Conservation (phyloP, 257 asterid genomes). For the Prunella vulgaris region DNA sequence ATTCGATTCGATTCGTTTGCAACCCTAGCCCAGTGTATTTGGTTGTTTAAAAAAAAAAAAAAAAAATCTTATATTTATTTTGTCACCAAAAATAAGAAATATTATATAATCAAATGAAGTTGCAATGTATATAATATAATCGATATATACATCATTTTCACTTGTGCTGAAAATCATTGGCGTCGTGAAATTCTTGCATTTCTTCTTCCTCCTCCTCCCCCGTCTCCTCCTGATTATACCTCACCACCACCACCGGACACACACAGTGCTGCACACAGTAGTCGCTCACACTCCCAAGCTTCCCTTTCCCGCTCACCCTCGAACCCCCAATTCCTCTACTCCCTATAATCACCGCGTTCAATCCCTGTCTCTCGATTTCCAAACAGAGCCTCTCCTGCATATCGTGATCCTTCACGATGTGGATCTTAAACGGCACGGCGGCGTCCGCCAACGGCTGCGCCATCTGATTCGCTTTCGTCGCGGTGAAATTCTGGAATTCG, state of each 20-base stretch:
- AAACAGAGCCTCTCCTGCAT: conserved; percentile 53
- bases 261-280: conserved; percentile 54
- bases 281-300: conserved; percentile 65
- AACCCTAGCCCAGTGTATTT: too few species aligned
- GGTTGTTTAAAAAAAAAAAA: too few species aligned
- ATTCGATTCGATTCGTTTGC: too few species aligned
- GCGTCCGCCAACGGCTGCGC: conserved; percentile 46
- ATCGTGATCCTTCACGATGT: conserved; percentile 52
- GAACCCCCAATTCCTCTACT: conserved; percentile 47
- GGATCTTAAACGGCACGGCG: conserved; percentile 42
- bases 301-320: conserved; percentile 26
- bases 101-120: neutral
- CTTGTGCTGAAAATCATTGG: conserved; percentile 22
- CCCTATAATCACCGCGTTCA: conserved; percentile 52
- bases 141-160: neutral
- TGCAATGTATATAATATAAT: neutral
- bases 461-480: conserved; percentile 23
- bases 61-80: neutral
- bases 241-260: conserved; percentile 56
- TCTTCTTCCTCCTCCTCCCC: conserved; percentile 29
- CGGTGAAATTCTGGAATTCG: conserved; percentile 35
- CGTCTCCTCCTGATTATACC: conserved; percentile 28
- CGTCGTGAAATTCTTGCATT: conserved; percentile 32
- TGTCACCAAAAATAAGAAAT: neutral
- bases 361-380: conserved; percentile 52